Percentiles rank a stretch among this genome's conserved stretches.
Conservation (phyloP, 2,329 filamentous ascomycete species). For the Phaeosphaeriaceae sp. region DNA sequence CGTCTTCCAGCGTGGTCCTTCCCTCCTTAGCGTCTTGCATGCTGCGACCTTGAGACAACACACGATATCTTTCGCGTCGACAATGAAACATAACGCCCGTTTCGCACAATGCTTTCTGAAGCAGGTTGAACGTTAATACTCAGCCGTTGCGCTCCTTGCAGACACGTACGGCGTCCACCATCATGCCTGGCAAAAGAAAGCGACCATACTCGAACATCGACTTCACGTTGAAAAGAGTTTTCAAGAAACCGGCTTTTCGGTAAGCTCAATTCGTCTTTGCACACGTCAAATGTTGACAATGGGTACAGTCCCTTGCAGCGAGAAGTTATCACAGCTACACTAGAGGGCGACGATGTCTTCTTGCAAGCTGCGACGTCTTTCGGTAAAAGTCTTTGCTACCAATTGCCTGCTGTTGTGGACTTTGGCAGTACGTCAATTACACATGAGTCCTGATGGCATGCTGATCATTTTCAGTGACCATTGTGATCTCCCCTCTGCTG, state of each 20-base stretch:
- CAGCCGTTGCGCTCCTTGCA: background rate
- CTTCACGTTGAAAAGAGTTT: slow-evolving; percentile 76
- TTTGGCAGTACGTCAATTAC: slow-evolving; percentile 71
- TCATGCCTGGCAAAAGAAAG: slow-evolving; percentile 42
- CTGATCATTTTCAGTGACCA: slow-evolving; percentile 68
- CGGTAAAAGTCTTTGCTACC: slow-evolving; percentile 92
- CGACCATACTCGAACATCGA: slow-evolving; percentile 65
- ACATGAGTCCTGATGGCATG: background rate
- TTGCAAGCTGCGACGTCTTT: slow-evolving; percentile 91
- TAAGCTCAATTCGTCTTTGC: slow-evolving; percentile 42
- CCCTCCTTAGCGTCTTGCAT: background rate
- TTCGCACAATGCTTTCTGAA: background rate
- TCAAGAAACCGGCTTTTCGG: slow-evolving; percentile 77
- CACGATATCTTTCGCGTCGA: background rate
- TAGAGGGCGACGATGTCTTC: slow-evolving; percentile 88
- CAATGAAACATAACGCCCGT: background rate
- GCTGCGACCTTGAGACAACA: background rate
- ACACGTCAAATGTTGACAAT: slow-evolving; percentile 5
- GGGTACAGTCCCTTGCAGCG: slow-evolving; percentile 75
- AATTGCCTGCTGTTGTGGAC: slow-evolving; percentile 86
- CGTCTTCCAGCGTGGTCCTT: too few species aligned
- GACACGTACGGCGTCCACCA: background rate
- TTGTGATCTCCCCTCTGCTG: slow-evolving; percentile 87
- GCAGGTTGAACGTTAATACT: background rate
- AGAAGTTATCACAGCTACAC: slow-evolving; percentile 83